phyloP scores from a whole-genome alignment of 257 asterid genomes.

The Sherardia arvensis region DNA sequence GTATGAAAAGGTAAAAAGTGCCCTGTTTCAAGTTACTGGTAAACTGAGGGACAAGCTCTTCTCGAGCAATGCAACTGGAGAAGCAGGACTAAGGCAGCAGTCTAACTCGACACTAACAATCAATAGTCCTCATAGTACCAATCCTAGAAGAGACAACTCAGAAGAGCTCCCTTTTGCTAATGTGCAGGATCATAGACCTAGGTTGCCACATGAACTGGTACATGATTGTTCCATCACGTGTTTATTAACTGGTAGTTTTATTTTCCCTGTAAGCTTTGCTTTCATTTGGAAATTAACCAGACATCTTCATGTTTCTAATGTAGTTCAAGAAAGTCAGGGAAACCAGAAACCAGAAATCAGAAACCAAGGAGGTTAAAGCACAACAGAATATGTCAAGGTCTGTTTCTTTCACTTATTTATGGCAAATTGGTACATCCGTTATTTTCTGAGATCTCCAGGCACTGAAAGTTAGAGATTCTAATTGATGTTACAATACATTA shows the following conservation, averaged over 20 bases:
- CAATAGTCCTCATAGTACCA: constrained; percentile 18
- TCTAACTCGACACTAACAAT: constrained; percentile 12
- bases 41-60: constrained; percentile 39
- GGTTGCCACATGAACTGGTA: constrained; percentile 25
- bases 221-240: constrained; percentile 1
- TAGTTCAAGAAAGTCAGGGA: constrained; percentile 20
- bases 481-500: not conserved
- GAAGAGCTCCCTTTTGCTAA: constrained; percentile 21
- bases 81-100: constrained; percentile 12
- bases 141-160: constrained; percentile 15
- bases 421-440: not conserved
- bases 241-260: not conserved
- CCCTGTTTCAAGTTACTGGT: constrained; percentile 52
- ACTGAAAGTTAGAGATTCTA: not conserved
- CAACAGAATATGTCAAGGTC: constrained; percentile 20
- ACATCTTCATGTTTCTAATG: not conserved
- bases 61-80: constrained; percentile 20
- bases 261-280: not conserved
- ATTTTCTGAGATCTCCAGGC: not conserved
- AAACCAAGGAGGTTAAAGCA: constrained; percentile 10
- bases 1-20: constrained; percentile 39
- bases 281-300: not conserved
- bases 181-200: constrained; percentile 15
- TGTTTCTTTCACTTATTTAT: constrained; percentile 4
- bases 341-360: constrained; percentile 10